phyloP scores from a whole-genome alignment of 1,284 basidiomycete genomes.

The Pisolithus thermaeus region DNA sequence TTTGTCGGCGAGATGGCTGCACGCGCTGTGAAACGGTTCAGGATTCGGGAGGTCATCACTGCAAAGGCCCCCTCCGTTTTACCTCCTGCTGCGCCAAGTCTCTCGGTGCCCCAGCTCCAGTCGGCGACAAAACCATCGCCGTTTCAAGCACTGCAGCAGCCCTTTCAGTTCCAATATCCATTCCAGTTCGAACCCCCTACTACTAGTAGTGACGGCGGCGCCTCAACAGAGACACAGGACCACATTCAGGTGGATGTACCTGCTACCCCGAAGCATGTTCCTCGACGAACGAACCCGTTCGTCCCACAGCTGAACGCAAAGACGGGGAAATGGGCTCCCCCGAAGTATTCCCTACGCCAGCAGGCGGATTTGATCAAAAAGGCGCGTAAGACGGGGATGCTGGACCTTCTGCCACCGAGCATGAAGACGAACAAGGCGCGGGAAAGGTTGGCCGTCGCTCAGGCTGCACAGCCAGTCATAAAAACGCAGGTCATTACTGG shows the following conservation, averaged over 20 bases:
- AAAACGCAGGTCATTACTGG: not conserved
- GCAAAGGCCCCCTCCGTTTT: conserved; percentile 29
- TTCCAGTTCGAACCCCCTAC: not conserved
- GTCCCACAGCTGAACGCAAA: conserved; percentile 52
- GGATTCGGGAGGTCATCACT: conserved; percentile 34
- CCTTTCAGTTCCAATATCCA: not conserved
- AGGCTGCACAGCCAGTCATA: not conserved
- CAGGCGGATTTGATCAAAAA: conserved; percentile 75
- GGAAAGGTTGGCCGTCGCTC: conserved; percentile 1
- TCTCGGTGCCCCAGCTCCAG: not conserved
- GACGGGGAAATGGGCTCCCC: conserved; percentile 60
- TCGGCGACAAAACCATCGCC: not conserved
- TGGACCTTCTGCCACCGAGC: conserved; percentile 60
- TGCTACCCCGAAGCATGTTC: conserved; percentile 6
- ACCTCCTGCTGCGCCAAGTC: conserved; percentile 29
- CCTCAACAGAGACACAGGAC: not conserved
- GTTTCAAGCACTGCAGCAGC: not conserved
- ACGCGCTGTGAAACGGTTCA: conserved; percentile 40
- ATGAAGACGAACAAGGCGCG: conserved; percentile 39
- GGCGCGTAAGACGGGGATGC: conserved; percentile 46
- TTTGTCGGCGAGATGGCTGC: conserved; percentile 22
- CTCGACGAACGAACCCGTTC: conserved; percentile 54
- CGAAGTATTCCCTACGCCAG: conserved; percentile 64
- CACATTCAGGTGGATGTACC: not conserved
- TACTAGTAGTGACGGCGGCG: not conserved